A percentile compares a stretch with the other conserved stretches of the same genome.
Evolutionary conservation across 768 basidiomycete genomes (phyloP).

Genomic region (Aureoboletus auriporus): DNA sequence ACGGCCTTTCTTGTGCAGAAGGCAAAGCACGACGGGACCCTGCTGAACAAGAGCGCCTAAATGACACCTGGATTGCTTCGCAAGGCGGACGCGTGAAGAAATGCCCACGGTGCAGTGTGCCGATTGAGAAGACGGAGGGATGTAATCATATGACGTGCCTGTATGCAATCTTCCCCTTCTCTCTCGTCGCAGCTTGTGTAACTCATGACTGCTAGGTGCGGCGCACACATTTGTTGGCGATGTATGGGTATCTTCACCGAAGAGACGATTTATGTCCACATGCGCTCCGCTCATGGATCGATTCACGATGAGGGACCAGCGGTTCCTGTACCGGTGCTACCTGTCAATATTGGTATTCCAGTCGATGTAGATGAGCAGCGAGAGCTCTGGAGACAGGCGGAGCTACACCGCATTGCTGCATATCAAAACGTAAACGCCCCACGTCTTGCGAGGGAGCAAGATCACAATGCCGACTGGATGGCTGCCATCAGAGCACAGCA

Average conservation of each 20-base stretch:
- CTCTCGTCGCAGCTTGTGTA: no score
- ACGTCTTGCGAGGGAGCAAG: background rate
- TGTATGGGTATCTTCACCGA: conserved; percentile 42
- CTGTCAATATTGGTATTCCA: conserved; percentile 7
- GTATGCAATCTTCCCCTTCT: conserved; percentile 6
- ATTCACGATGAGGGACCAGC: conserved; percentile 17
- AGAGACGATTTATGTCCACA: conserved; percentile 34
- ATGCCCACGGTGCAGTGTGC: conserved; percentile 66
- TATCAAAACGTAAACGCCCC: background rate
- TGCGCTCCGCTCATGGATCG: conserved; percentile 32
- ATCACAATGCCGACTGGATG: background rate
- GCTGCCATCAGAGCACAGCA: no score
- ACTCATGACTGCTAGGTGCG: conserved; percentile 39
- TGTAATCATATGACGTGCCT: conserved; percentile 78
- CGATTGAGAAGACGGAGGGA: conserved; percentile 67
- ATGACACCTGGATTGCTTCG: conserved; percentile 51
- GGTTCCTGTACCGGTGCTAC: conserved; percentile 3
- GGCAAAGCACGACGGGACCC: conserved; percentile 28
- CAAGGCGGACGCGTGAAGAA: conserved; percentile 58
- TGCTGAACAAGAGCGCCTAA: conserved; percentile 49
- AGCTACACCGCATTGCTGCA: conserved; percentile 6
- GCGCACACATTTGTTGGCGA: conserved; percentile 75
- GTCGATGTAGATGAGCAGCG: conserved; percentile 21
- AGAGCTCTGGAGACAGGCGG: conserved; percentile 12
- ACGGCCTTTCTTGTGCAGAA: conserved; percentile 57